Percentiles rank a stretch among this genome's conserved stretches.
Conservation (phyloP, 345 rosid genomes). For the Rhodomyrtus tomentosa region DNA sequence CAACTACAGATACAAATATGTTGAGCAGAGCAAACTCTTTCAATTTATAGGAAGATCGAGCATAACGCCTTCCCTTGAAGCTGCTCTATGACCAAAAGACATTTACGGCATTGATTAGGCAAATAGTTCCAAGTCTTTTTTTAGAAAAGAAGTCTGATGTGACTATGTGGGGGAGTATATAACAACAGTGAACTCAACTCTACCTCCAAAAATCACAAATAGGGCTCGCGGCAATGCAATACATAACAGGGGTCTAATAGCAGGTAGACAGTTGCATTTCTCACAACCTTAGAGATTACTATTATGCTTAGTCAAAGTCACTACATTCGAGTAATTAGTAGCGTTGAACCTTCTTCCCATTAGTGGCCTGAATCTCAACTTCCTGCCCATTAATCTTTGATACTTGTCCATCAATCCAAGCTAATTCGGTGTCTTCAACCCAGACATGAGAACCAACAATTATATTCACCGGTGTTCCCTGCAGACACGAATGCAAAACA, state of each 20-base stretch:
- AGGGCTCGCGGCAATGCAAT: neutral
- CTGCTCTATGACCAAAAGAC: neutral
- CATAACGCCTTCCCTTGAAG: neutral
- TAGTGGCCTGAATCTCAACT: slow-evolving; percentile 30
- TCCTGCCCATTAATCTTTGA: slow-evolving; percentile 53
- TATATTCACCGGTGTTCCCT: slow-evolving; percentile 84
- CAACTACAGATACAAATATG: neutral
- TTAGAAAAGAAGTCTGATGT: neutral
- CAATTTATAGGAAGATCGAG: neutral
- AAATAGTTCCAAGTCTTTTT: neutral
- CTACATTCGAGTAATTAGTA: neutral
- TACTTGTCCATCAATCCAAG: slow-evolving; percentile 83
- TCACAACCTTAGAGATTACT: neutral
- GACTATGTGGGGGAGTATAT: neutral
- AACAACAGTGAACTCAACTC: neutral
- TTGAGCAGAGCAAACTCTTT: neutral
- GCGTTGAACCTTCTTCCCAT: slow-evolving; percentile 52
- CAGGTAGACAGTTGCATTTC: neutral
- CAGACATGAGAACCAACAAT: slow-evolving; percentile 89
- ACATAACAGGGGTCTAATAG: neutral
- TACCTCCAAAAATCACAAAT: neutral
- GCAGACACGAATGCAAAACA: slow-evolving; percentile 1
- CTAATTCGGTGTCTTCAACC: slow-evolving; percentile 60
- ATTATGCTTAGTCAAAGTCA: neutral
- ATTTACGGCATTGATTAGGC: neutral